Base-by-base conservation (phyloP, 208 protist species). In the Endotrypanum monterogeii region DNA sequence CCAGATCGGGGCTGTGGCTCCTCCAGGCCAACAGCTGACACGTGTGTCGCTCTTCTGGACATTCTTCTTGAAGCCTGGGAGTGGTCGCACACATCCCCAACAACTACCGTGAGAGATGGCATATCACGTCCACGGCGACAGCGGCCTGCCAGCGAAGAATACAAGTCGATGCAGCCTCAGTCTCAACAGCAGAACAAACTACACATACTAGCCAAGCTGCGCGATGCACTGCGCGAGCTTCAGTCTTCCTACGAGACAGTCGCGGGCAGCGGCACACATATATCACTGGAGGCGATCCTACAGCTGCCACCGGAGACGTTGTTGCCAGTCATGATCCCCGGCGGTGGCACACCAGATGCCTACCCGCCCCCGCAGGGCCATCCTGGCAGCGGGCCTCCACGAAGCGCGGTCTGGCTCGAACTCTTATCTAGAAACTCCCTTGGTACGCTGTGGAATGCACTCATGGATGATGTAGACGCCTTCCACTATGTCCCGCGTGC, bases 281-380 rank as follows among this genome's bases (percentile, higher is more conserved):
- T 51, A 18, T 70, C 76, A 4, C 68, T 80, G 3, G 76, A 80
- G 28, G 32, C 69, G 54, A 68, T 80, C 11, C 62, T 80, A 6
- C 69, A 75, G 62, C 63, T 80, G 28, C 76, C 76, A 54, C 76
- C 76, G 3, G 54, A 73, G 39, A 60, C 56, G 12, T 16, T 63
- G n/a, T 55, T 39, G 41, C 54, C 63, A 28, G 35, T 65, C 60
- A 65, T 23, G 18, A 54, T n/a, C 63, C n/a, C 60, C 37, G 23
- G 28, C 60, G 60, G 46, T 23, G 60, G 60, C 37, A 65, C 25
- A 23, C 60, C 20, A 30, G 20, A 65, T 44, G 60, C 25, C 8
- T n/a, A 37, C 25, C 60, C 25, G 63, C 11, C 39, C 37, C 63
- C 32, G 2, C 23, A 25, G 44, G 8, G 44, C 25, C 52, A 50